Conservation (phyloP, 306 rosid genomes). For the Arachis stenosperma region DNA sequence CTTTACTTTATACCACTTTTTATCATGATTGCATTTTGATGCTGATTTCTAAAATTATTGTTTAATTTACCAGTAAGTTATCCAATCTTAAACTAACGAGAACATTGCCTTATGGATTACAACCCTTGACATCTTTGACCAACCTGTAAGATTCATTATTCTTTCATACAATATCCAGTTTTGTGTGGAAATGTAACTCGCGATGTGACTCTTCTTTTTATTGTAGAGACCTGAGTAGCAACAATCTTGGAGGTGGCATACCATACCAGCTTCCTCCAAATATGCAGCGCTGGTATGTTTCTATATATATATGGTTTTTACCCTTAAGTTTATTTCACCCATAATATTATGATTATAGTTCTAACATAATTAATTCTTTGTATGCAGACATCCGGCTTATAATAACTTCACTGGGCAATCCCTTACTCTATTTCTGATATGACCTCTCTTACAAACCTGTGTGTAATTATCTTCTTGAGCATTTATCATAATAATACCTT, state of each 20-base stretch:
- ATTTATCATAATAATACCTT: constrained; percentile 27
- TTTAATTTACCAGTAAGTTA: constrained; percentile 56
- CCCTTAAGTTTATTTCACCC: constrained; percentile 23
- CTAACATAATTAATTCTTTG: constrained; percentile 29
- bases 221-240: constrained; percentile 85
- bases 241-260: constrained; percentile 68
- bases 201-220: constrained; percentile 20
- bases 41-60: constrained; percentile 43
- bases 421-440: constrained; percentile 77
- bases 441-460: constrained; percentile 72
- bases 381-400: constrained; percentile 77
- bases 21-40: constrained; percentile 13
- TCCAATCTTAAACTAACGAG: constrained; percentile 76
- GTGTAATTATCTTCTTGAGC: constrained; percentile 48
- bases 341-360: constrained; percentile 17
- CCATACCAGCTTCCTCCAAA: constrained; percentile 82
- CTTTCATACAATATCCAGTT: constrained; percentile 22
- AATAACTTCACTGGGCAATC: constrained; percentile 64
- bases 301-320: constrained; percentile 29
- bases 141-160: constrained; percentile 64
- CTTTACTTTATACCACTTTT: constrained; percentile 18
- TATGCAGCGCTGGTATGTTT: constrained; percentile 67
- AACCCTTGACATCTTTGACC: constrained; percentile 57
- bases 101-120: constrained; percentile 55
- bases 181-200: constrained; percentile 15